A percentile compares a stretch with the other conserved stretches of the same genome.
phyloP scores from a whole-genome alignment of 2,329 filamentous ascomycete genomes.

The Calonectria ilicicola region DNA sequence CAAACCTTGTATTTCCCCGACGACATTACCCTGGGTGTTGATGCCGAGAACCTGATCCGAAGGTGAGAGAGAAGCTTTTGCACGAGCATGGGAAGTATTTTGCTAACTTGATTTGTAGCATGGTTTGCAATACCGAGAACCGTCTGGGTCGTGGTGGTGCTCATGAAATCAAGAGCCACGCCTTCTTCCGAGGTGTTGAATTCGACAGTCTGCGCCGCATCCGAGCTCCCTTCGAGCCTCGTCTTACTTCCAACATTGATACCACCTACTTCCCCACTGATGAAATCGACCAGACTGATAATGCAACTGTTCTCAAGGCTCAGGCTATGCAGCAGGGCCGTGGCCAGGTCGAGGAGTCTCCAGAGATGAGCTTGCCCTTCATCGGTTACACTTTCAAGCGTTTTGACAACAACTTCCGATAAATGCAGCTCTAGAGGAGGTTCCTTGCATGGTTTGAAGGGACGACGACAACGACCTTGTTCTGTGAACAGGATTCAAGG shows the following conservation, averaged over 20 bases:
- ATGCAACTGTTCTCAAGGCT: slow-evolving; percentile 85
- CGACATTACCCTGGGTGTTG: slow-evolving; percentile 87
- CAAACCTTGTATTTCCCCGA: slow-evolving; percentile 97
- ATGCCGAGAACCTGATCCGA: slow-evolving; percentile 92
- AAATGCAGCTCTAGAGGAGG: slow-evolving; percentile 23
- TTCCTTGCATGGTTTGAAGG: slow-evolving; percentile 8
- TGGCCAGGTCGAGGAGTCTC: slow-evolving; percentile 77
- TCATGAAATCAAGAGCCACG: slow-evolving; percentile 91
- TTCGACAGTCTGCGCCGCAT: slow-evolving; percentile 95
- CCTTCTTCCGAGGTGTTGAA: slow-evolving; percentile 96
- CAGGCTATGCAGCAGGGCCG: slow-evolving; percentile 79
- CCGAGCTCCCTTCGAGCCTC: slow-evolving; percentile 94
- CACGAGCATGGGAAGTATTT: background rate
- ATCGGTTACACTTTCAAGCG: slow-evolving; percentile 84
- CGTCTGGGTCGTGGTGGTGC: slow-evolving; percentile 89
- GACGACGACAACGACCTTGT: slow-evolving; percentile 19
- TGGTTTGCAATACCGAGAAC: slow-evolving; percentile 94
- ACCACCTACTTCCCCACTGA: slow-evolving; percentile 99
- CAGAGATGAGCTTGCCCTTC: slow-evolving; percentile 93
- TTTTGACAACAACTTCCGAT: slow-evolving; percentile 81
- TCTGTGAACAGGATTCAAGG: slow-evolving; percentile 34
- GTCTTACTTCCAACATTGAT: slow-evolving; percentile 91
- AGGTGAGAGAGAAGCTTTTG: slow-evolving; percentile 72
- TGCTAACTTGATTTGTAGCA: slow-evolving; percentile 61
- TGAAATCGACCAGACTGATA: slow-evolving; percentile 97